Evolutionary conservation across 2,329 filamentous ascomycete species (phyloP).

Genomic region (Didymella sp.): DNA sequence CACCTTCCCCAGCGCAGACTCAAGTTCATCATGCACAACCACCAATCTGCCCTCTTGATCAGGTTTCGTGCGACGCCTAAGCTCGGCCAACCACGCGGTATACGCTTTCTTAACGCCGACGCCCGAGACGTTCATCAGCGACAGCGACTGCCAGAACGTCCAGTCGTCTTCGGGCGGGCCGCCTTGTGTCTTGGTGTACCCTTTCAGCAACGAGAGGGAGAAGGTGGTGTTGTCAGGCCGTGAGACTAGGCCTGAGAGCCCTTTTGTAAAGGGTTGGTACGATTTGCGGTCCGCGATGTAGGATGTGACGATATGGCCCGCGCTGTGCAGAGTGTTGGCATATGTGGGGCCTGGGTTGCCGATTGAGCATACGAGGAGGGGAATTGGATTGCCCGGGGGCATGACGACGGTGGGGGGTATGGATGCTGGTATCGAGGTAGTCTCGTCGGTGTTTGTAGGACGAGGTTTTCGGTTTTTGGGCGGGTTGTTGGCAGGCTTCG

Average conservation of each 20-base stretch:
- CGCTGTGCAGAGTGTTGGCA: constrained; percentile 81
- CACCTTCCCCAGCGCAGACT: constrained; percentile 72
- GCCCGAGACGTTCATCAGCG: constrained; percentile 86
- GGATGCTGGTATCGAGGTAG: constrained; percentile 5
- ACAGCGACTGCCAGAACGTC: constrained; percentile 77
- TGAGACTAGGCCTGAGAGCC: constrained; percentile 41
- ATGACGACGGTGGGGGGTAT: constrained; percentile 29
- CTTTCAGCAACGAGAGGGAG: constrained; percentile 57
- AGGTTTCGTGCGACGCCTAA: constrained; percentile 16
- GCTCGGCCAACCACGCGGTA: constrained; percentile 55
- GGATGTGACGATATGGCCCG: constrained; percentile 79
- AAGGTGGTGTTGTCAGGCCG: constrained; percentile 35
- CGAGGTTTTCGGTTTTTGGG: constrained; percentile 14
- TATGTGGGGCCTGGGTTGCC: constrained; percentile 78
- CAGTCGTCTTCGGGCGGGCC: constrained; percentile 48
- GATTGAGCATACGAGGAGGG: constrained; percentile 81
- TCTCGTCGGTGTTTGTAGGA: neutral
- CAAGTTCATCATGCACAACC: constrained; percentile 88
- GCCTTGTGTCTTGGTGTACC: constrained; percentile 24
- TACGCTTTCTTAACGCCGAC: constrained; percentile 72
- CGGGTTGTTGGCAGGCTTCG: constrained; percentile 28
- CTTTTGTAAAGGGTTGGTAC: constrained; percentile 43
- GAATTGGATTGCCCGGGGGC: constrained; percentile 41
- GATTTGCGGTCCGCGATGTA: constrained; percentile 30
- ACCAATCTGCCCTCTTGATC: constrained; percentile 63